Conservation (phyloP, 2,329 filamentous ascomycete species). For the Tolypocladium endophyticum region DNA sequence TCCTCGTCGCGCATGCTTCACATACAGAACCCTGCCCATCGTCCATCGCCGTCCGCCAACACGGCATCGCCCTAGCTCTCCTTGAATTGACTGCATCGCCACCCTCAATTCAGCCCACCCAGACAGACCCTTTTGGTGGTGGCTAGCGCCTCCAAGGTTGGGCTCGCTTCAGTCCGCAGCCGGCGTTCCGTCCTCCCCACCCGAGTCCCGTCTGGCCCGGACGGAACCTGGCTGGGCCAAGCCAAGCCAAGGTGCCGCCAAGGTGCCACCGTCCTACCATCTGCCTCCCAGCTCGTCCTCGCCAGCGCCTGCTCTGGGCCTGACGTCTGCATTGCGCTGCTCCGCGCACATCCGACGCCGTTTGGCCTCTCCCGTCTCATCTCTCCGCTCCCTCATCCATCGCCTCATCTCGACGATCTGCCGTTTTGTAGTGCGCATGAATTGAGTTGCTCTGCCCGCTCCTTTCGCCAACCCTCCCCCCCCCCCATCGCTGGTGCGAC, state of each 20-base stretch:
- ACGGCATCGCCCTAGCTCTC: background rate
- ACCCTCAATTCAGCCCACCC: background rate
- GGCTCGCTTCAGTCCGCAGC: constrained; percentile 1
- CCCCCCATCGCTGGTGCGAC: constrained; percentile 1
- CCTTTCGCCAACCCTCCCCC: background rate
- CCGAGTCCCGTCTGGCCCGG: constrained; percentile 3
- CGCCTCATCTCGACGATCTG: background rate
- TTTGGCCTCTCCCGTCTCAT: background rate
- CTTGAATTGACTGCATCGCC: background rate
- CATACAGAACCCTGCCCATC: background rate
- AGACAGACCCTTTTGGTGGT: background rate
- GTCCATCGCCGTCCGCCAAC: background rate
- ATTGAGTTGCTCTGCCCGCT: constrained; percentile 1
- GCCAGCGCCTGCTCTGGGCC: background rate
- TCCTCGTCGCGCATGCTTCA: background rate
- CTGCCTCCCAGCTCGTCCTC: background rate
- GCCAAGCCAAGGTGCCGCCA: background rate
- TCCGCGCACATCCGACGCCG: constrained; percentile 2
- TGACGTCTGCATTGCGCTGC: constrained; percentile 2
- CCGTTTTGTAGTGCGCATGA: background rate
- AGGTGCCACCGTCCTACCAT: background rate
- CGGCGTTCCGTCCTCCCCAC: constrained; percentile 5
- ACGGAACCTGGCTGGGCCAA: constrained; percentile 2
- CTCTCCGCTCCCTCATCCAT: background rate
- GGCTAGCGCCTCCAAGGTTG: background rate